These are phyloP conservation scores for Fusarium praegraminearum DNA, from an alignment of 2,329 filamentous ascomycete genomes.

Conservation along the genomic window DNA sequence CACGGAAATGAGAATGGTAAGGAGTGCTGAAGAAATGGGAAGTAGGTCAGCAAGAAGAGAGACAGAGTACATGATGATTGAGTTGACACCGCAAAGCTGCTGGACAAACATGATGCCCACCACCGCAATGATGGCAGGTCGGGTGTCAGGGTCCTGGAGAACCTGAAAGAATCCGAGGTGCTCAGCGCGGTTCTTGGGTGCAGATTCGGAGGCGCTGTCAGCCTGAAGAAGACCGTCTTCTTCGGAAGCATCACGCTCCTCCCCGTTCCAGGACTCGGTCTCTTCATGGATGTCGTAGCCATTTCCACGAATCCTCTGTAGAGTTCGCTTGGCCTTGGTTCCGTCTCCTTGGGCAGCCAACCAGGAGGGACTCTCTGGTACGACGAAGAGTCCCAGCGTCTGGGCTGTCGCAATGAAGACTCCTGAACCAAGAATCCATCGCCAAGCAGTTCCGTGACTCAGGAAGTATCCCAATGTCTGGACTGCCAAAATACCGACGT, in stretches of 20 bases:
- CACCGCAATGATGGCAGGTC: slow-evolving; percentile 82
- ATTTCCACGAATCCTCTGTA: slow-evolving; percentile 82
- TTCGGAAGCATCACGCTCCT: slow-evolving; percentile 65
- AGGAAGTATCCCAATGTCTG: slow-evolving; percentile 90
- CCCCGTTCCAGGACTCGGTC: slow-evolving; percentile 69
- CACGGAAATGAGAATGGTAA: slow-evolving; percentile 88
- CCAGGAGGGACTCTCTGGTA: slow-evolving; percentile 91
- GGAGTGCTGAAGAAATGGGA: slow-evolving; percentile 80
- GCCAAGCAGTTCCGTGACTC: slow-evolving; percentile 83
- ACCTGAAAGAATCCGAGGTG: slow-evolving; percentile 74
- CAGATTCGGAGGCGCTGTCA: slow-evolving; percentile 48
- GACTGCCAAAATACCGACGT: slow-evolving; percentile 85
- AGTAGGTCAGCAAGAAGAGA: slow-evolving; percentile 85
- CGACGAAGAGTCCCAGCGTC: slow-evolving; percentile 75
- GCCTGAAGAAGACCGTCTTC: slow-evolving; percentile 74
- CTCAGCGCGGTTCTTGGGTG: slow-evolving; percentile 36
- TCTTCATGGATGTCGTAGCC: slow-evolving; percentile 79
- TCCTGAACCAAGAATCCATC: slow-evolving; percentile 82
- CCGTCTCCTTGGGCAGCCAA: slow-evolving; percentile 75
- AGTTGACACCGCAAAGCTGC: slow-evolving; percentile 95
- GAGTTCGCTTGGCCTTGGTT: slow-evolving; percentile 70
- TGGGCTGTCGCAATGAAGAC: slow-evolving; percentile 76
- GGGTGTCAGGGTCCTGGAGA: slow-evolving; percentile 73
- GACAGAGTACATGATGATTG: slow-evolving; percentile 98
- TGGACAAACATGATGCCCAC: slow-evolving; percentile 93